Evolutionary conservation across 2,329 filamentous ascomycete species (phyloP), one percentile per base, ranked within the genome.

Genomic region (Huntiella savannae): DNA sequence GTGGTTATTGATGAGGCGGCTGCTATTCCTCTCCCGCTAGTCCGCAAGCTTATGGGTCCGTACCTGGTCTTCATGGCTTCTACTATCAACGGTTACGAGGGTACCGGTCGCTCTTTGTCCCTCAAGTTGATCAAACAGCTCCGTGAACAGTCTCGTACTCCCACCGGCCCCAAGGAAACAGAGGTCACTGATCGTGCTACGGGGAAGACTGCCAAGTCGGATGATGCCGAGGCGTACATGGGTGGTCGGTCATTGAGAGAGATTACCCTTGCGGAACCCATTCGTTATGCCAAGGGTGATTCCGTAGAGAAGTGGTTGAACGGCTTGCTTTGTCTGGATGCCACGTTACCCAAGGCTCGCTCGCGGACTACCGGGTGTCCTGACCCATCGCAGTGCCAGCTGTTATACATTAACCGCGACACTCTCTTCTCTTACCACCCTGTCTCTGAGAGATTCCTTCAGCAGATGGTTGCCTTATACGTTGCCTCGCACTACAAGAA

Each of bases 31-130:
- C 64, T 98, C 8, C 91, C 91, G 1, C 67, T 96, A 2, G 91
- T 98, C 5, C 74, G 81, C 54, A 95, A 95, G 63, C 70, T 98
- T 36, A 87, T 98, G 75, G 91, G 91, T 0, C 88, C 88, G 11
- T 98, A 98, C 61, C 69, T 98, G 34, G 86, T 96, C 6, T 98
- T 98, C 63, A 96, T 98, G 91, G 86, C 92, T 1, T 98, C 91
- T 1, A 98, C 91, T 1, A 95, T 98, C 65, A 96, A 96, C 58
- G 91, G 91, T 49, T 98, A 98, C 59, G 91, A 98, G 65, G 91
- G 91, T 48, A 98, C 91, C 5, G 91, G 91, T 36, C 77, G 91
- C 49, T 96, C 91, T 1, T 70, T 98, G 4, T 96, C 91, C 0
- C 67, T 98, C 46, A 98, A 98, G 65, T 71, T 98, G 53, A 95